These are phyloP conservation scores for Xerocomellus amylosporus DNA, from an alignment of 768 basidiomycete genomes.

Conservation along the genomic window DNA sequence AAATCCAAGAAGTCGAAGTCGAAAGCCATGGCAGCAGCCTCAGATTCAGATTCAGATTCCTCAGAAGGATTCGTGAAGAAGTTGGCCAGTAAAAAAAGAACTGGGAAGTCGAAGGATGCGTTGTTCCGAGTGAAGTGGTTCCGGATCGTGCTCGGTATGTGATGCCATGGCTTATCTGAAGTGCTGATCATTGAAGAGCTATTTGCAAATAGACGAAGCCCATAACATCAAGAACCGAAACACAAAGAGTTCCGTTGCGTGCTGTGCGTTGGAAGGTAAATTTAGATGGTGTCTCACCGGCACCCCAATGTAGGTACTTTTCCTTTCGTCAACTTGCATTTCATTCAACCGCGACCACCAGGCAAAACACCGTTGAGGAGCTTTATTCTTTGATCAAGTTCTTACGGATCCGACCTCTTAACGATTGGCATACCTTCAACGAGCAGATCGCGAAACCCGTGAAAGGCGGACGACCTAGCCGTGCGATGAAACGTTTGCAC, in stretches of 20 bases:
- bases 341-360: slow-evolving; percentile 20
- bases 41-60: slow-evolving; percentile 34
- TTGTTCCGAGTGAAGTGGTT: slow-evolving; percentile 82
- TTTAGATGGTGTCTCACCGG: slow-evolving; percentile 90
- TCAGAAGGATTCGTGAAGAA: slow-evolving; percentile 41
- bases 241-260: slow-evolving; percentile 75
- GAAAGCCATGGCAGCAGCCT: slow-evolving; percentile 26
- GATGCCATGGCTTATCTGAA: not conserved
- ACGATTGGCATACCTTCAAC: slow-evolving; percentile 78
- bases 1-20: slow-evolving; percentile 44
- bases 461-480: slow-evolving; percentile 56
- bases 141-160: slow-evolving; percentile 77
- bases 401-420: slow-evolving; percentile 76
- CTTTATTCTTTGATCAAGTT: slow-evolving; percentile 89
- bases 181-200: not conserved
- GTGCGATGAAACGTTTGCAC: slow-evolving; percentile 84
- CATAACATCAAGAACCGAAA: slow-evolving; percentile 90
- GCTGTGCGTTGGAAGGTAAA: slow-evolving; percentile 71
- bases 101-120: slow-evolving; percentile 53
- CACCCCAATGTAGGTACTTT: slow-evolving; percentile 58
- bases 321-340: not conserved
- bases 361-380: slow-evolving; percentile 90
- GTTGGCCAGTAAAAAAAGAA: slow-evolving; percentile 41
- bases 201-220: slow-evolving; percentile 67
- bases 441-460: slow-evolving; percentile 76